These are phyloP conservation scores for Penicillium paneum DNA, from an alignment of 2,329 filamentous ascomycete genomes.

Conservation along the genomic window DNA sequence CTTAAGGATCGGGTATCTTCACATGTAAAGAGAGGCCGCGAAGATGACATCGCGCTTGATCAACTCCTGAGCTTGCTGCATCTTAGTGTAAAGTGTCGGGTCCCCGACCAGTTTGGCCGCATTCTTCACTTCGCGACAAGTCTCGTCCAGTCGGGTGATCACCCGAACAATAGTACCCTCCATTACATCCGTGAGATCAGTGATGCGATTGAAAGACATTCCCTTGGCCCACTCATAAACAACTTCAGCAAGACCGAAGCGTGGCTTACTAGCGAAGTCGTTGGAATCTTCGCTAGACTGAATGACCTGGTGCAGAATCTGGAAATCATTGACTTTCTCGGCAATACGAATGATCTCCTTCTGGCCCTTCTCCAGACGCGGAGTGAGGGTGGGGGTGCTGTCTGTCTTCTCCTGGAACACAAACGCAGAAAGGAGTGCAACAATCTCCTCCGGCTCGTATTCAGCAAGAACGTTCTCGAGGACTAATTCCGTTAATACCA, in stretches of 20 bases:
- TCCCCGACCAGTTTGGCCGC: constrained; percentile 93
- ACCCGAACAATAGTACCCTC: constrained; percentile 96
- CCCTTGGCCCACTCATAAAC: constrained; percentile 98
- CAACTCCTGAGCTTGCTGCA: constrained; percentile 95
- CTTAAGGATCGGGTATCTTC: not conserved
- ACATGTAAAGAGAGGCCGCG: constrained; percentile 86
- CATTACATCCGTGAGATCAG: constrained; percentile 89
- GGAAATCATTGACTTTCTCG: constrained; percentile 86
- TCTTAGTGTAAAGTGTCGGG: constrained; percentile 88
- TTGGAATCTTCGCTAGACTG: constrained; percentile 85
- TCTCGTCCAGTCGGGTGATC: constrained; percentile 91
- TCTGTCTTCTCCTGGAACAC: constrained; percentile 98
- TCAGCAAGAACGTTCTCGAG: constrained; percentile 94
- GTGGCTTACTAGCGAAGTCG: constrained; percentile 80
- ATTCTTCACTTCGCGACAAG: constrained; percentile 95
- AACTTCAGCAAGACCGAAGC: constrained; percentile 93
- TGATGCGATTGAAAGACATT: constrained; percentile 98
- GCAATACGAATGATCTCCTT: constrained; percentile 84
- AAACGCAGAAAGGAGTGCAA: constrained; percentile 86
- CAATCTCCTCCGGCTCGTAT: constrained; percentile 94
- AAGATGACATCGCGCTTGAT: constrained; percentile 96
- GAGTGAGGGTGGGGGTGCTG: constrained; percentile 72
- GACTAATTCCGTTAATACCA: constrained; percentile 92
- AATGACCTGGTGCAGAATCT: constrained; percentile 89
- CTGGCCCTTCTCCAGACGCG: constrained; percentile 75